These are phyloP conservation scores for Babesia ovata DNA, from an alignment of 169 alveolate genomes.

Conservation along the genomic window DNA sequence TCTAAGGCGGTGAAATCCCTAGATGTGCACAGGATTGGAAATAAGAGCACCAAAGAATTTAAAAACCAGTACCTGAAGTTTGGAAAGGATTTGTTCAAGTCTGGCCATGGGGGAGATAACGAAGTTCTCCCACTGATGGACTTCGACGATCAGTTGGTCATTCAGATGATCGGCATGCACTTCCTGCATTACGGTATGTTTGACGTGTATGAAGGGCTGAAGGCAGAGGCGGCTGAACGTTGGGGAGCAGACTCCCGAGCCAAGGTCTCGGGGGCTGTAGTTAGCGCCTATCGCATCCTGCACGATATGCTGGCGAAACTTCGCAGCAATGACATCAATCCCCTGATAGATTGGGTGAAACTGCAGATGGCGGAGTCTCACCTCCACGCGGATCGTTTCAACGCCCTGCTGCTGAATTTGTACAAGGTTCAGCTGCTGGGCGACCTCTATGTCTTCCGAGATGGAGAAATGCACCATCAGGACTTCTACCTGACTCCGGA, in stretches of 20 bases:
- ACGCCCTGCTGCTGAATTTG: conserved; percentile 44
- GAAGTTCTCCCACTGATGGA: conserved; percentile 18
- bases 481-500: conserved; percentile 1
- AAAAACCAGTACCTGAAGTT: conserved; percentile 12
- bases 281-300: conserved; percentile 42
- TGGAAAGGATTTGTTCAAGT: conserved; percentile 28
- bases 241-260: conserved; percentile 49
- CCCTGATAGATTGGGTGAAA: conserved; percentile 55
- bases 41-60: conserved; percentile 12
- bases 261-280: conserved; percentile 25
- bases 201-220: conserved; percentile 52
- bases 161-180: conserved; percentile 64
- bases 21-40: conserved; percentile 29
- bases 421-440: conserved; percentile 41
- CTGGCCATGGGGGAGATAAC: background rate
- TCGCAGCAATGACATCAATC: conserved; percentile 26
- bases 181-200: conserved; percentile 52
- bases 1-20: conserved; percentile 34
- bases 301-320: conserved; percentile 24
- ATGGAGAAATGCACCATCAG: conserved; percentile 9
- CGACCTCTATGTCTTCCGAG: conserved; percentile 3
- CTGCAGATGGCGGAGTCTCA: conserved; percentile 12
- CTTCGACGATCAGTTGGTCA: conserved; percentile 47
- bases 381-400: conserved; percentile 50
- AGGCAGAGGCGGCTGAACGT: conserved; percentile 27